A percentile compares a stretch with the other conserved stretches of the same genome.
Evolutionary conservation across 2,329 filamentous ascomycete species (phyloP).

Genomic region (Byssochlamys sp.): DNA sequence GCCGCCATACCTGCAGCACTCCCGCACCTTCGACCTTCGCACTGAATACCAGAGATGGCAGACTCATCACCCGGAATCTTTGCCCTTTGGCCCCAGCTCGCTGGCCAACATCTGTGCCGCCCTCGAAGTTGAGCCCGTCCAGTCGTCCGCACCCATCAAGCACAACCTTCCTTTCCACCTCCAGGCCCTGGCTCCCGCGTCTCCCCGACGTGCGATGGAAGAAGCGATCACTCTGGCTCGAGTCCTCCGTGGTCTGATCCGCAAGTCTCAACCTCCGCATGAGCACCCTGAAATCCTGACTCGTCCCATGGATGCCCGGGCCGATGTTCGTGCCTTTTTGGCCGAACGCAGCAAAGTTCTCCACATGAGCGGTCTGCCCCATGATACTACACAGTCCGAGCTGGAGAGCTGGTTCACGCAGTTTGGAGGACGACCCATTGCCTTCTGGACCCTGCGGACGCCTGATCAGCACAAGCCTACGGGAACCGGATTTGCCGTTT

Average conservation of each 20-base stretch:
- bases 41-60: constrained; percentile 98
- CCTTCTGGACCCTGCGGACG: constrained; percentile 95
- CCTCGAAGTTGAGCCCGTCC: constrained; percentile 92
- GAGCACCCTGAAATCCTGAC: constrained; percentile 93
- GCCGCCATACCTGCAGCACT: constrained; percentile 93
- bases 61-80: constrained; percentile 91
- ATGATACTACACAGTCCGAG: constrained; percentile 97
- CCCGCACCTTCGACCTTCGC: constrained; percentile 88
- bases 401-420: constrained; percentile 99
- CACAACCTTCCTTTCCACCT: constrained; percentile 97
- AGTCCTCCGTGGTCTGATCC: constrained; percentile 82
- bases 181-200: constrained; percentile 88
- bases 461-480: constrained; percentile 99
- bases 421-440: constrained; percentile 92
- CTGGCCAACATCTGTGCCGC: constrained; percentile 96
- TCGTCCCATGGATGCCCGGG: constrained; percentile 89
- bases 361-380: constrained; percentile 92
- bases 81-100: constrained; percentile 91
- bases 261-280: constrained; percentile 87
- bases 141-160: constrained; percentile 95
- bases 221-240: constrained; percentile 89
- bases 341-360: constrained; percentile 95
- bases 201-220: constrained; percentile 91
- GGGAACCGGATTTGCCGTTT: constrained; percentile 93
- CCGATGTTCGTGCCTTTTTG: constrained; percentile 90